phyloP scores from a whole-genome alignment of 129 eudicot genomes.

The Scalesia atractyloides region DNA sequence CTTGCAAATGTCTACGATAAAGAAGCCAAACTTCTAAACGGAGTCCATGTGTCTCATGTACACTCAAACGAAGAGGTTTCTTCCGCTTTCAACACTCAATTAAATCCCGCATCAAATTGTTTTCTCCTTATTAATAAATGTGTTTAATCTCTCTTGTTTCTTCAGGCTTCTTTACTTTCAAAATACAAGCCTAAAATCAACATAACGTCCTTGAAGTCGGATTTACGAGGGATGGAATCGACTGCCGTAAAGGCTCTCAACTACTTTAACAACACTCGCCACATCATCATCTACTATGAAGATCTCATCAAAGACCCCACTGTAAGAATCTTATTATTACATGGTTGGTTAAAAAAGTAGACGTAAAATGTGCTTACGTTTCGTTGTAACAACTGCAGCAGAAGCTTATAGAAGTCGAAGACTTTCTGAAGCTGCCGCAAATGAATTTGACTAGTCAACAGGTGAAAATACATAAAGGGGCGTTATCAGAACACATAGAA shows the following conservation, averaged over 20 bases:
- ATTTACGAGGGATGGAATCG: slow-evolving; percentile 71
- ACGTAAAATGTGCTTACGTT: neutral
- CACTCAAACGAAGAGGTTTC: slow-evolving; percentile 76
- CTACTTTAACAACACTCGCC: slow-evolving; percentile 66
- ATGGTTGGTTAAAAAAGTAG: neutral
- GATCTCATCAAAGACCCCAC: slow-evolving; percentile 71
- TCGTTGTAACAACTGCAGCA: slow-evolving; percentile 29
- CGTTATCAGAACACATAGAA: slow-evolving; percentile 69
- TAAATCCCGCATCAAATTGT: neutral
- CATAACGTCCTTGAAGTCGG: slow-evolving; percentile 53
- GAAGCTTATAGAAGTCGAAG: slow-evolving; percentile 66
- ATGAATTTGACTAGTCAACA: slow-evolving; percentile 75
- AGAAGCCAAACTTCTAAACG: slow-evolving; percentile 61
- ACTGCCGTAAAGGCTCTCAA: slow-evolving; percentile 57
- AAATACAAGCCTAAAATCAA: slow-evolving; percentile 74
- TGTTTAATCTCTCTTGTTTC: slow-evolving; percentile 1
- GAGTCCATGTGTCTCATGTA: slow-evolving; percentile 86
- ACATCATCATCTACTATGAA: slow-evolving; percentile 76
- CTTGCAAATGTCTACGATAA: slow-evolving; percentile 75
- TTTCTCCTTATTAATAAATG: neutral
- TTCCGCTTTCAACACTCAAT: neutral
- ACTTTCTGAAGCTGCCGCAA: slow-evolving; percentile 67
- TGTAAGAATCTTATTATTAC: slow-evolving; percentile 42
- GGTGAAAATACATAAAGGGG: slow-evolving; percentile 93
- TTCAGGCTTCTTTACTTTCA: slow-evolving; percentile 79